These are phyloP conservation scores for Akanthomyces dipterigenus DNA, from an alignment of 2,329 filamentous ascomycete species.

Conservation along the genomic window DNA sequence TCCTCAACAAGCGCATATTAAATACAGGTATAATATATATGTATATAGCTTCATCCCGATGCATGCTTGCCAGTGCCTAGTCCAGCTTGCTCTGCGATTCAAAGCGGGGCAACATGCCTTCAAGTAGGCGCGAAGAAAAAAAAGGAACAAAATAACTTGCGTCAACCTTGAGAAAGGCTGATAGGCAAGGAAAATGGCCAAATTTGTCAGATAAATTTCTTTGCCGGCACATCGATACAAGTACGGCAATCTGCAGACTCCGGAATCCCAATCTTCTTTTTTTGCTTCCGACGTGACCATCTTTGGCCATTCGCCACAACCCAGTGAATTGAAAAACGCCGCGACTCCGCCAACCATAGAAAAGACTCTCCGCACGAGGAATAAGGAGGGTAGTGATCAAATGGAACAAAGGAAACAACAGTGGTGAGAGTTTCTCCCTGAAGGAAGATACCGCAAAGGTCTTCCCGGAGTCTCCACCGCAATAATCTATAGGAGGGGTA, in stretches of 20 bases:
- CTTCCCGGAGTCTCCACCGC: neutral
- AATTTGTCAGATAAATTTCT: neutral
- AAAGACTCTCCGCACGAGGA: neutral
- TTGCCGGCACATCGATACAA: neutral
- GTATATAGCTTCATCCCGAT: neutral
- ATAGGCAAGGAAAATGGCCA: neutral
- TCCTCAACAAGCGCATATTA: slow-evolving; percentile 3
- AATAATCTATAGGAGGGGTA: slow-evolving; percentile 12
- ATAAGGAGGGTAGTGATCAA: slow-evolving; percentile 5
- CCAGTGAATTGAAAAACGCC: neutral
- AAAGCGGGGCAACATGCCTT: neutral
- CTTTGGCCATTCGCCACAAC: neutral
- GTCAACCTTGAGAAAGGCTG: neutral
- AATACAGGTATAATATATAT: slow-evolving; percentile 5
- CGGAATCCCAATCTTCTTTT: neutral
- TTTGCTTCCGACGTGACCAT: neutral
- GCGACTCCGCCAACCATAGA: neutral
- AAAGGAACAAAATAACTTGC: neutral
- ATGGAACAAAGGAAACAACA: slow-evolving; percentile 10
- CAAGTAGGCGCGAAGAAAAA: neutral
- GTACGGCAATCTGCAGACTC: neutral
- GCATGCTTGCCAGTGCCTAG: neutral
- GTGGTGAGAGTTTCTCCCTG: neutral
- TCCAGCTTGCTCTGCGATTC: neutral
- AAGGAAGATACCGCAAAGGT: neutral